These are phyloP conservation scores for Lodderomyces parapsilosis DNA, from an alignment of 1,139 yeast species.

Conservation along the genomic window DNA sequence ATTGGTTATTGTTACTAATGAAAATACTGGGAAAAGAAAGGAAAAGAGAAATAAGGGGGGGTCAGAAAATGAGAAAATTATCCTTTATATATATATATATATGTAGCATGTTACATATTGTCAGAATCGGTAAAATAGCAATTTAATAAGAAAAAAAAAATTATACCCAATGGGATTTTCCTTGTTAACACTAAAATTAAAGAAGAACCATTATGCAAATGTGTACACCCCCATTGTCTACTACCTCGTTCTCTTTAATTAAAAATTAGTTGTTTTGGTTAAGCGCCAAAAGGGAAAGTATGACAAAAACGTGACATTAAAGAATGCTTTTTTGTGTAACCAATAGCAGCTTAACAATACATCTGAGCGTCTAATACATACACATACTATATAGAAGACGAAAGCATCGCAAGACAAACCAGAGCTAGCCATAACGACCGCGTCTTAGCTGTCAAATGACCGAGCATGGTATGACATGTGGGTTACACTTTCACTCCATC, in stretches of 20 bases:
- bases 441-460: too few species aligned
- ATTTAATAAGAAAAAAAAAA: neutral
- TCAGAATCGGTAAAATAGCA: neutral
- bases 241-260: neutral
- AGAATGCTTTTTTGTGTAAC: neutral
- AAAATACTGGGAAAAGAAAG: neutral
- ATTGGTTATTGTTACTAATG: neutral
- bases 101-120: too few species aligned
- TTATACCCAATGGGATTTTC: neutral
- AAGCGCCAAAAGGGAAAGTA: constrained; percentile 6
- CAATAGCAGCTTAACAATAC: neutral
- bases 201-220: neutral
- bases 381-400: neutral
- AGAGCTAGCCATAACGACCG: too few species aligned
- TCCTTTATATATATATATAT: neutral
- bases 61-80: too few species aligned
- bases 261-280: constrained; percentile 2
- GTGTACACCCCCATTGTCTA: neutral
- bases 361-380: neutral
- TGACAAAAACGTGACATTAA: neutral
- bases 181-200: too few species aligned
- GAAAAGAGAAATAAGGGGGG: constrained; percentile 1
- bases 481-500: too few species aligned
- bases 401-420: too few species aligned
- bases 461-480: too few species aligned